Evolutionary conservation across 176 grass and related monocot genomes (phyloP).

Genomic region (Elymus sibiricus): DNA sequence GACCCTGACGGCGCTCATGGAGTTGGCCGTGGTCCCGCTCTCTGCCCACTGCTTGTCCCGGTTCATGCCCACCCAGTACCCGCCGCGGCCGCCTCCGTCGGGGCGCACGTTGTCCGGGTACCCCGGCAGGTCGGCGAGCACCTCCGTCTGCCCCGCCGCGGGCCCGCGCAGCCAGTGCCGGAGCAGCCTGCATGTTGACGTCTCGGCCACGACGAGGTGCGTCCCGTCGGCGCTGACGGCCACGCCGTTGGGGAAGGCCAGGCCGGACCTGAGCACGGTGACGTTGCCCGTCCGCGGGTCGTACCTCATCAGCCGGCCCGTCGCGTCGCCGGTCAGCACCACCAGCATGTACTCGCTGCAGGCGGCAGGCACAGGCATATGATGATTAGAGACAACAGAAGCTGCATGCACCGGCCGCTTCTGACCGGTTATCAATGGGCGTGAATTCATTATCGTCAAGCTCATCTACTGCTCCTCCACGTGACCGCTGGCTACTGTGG

Average conservation of each 20-base stretch:
- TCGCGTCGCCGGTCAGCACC: slow-evolving; percentile 49
- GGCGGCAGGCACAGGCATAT: no score
- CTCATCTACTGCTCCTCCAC: neutral
- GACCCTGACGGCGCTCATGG: slow-evolving; percentile 58
- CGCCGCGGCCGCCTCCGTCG: slow-evolving; percentile 6
- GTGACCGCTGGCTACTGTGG: neutral
- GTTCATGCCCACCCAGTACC: slow-evolving; percentile 78
- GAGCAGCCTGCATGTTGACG: slow-evolving; percentile 47
- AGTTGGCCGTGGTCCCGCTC: neutral
- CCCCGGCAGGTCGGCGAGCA: slow-evolving; percentile 63
- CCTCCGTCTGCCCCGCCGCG: slow-evolving; percentile 29
- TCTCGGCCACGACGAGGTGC: slow-evolving; percentile 64
- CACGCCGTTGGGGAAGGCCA: slow-evolving; percentile 74
- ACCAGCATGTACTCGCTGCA: slow-evolving; percentile 59
- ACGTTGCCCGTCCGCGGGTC: slow-evolving; percentile 31
- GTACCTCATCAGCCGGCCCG: slow-evolving; percentile 67
- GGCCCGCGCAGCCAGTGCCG: slow-evolving; percentile 66
- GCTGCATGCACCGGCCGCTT: neutral
- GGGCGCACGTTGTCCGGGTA: slow-evolving; percentile 87
- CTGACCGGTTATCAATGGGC: neutral
- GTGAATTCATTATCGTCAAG: neutral
- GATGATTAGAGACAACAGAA: neutral
- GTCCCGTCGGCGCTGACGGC: slow-evolving; percentile 55
- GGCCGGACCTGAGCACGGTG: slow-evolving; percentile 46
- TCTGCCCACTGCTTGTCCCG: slow-evolving; percentile 38